Evolutionary conservation across 768 basidiomycete genomes (phyloP).

Genomic region (Xerocomellus chrysenteron): DNA sequence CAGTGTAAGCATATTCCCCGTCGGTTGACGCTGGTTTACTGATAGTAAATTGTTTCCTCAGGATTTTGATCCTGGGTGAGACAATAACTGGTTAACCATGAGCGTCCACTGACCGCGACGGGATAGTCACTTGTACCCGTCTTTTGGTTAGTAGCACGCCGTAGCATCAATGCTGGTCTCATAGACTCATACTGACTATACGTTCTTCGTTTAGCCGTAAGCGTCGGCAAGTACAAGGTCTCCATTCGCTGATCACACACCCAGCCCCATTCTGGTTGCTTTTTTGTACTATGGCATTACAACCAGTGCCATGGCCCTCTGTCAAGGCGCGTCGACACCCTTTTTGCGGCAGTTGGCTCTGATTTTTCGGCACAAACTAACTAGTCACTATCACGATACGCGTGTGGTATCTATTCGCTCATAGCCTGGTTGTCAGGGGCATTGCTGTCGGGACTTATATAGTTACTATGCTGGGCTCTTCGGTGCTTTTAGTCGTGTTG

Average conservation of each 20-base stretch:
- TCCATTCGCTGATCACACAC: background rate
- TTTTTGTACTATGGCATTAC: background rate
- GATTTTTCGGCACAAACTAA: background rate
- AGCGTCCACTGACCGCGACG: background rate
- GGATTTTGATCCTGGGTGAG: conserved; percentile 10
- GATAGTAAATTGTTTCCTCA: background rate
- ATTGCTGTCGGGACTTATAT: background rate
- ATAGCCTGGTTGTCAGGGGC: background rate
- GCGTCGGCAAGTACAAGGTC: background rate
- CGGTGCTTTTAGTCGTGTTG: background rate
- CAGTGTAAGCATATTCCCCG: background rate
- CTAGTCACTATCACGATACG: conserved; percentile 17
- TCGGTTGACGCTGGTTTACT: background rate
- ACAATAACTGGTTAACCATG: background rate
- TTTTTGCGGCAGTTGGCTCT: background rate
- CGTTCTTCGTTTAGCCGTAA: conserved; percentile 7
- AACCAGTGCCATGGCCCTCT: conserved; percentile 1
- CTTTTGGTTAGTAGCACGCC: background rate
- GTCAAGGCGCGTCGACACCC: conserved; percentile 13
- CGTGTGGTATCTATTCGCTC: conserved; percentile 21
- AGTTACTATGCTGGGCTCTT: background rate
- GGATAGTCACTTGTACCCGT: background rate
- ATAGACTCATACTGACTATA: background rate
- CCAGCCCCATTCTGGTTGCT: background rate
- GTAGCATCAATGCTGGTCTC: background rate